Base-by-base conservation (phyloP, 345 rosid species). In the Conringia planisiliqua region DNA sequence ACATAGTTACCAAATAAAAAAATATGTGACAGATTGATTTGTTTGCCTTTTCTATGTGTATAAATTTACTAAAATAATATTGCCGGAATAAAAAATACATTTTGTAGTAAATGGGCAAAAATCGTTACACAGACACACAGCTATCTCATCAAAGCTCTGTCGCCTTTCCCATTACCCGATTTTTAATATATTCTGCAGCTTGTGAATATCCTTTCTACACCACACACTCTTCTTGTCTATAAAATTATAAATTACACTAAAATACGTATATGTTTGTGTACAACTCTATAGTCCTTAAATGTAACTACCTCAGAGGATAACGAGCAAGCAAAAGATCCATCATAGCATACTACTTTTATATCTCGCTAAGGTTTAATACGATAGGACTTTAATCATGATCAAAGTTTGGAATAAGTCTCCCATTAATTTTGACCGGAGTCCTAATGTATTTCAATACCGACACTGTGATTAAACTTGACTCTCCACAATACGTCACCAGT, bases 91-190 rank as follows among this genome's bases (percentile, higher is more conserved):
- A 44, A 35, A 35, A 35, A 35, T 35, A 35, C 61, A 54, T 54
- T 40, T 47, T 17, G 29, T 56, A 39, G 63, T 62, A 66, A 46
- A 66, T 66, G 17, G 66, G 62, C 13, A 75, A 75, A 22, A 50
- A 60, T 68, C 32, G 57, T 62, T 68, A 68, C 64, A 75, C 66
- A 75, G 78, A 56, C 52, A 42, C 24, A 64, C 76, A 77, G 72
- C 76, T 56, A 77, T 77, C 71, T 46, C 80, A 70, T 77, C 80
- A 76, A 70, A 77, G 80, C 48, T 57, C 29, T 77, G 73, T 75
- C 79, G 42, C 63, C 73, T 75, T 75, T 67, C 62, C 73, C 73
- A 75, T 73, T 36, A 59, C 73, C 7, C n/a, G 8, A 9, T 36
- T 5, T 75, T 47, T 29, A 1, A 36, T 33, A 58, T 75, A 66